These are phyloP conservation scores for Cicer bijugum DNA, from an alignment of 306 rosid species.

Conservation along the genomic window DNA sequence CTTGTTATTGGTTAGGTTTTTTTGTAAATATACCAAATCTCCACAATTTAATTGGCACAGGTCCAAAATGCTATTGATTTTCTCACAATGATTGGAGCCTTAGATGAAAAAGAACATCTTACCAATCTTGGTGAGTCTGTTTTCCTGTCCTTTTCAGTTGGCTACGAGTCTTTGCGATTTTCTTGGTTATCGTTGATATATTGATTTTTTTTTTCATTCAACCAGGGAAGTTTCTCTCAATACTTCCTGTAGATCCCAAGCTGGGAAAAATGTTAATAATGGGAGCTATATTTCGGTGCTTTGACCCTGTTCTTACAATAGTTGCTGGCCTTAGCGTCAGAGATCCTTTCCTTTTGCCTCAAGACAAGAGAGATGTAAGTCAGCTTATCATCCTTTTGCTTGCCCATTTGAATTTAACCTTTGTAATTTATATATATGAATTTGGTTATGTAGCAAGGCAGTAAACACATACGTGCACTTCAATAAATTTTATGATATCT, in stretches of 20 bases:
- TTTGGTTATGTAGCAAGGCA: slow-evolving; percentile 33
- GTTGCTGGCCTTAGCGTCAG: slow-evolving; percentile 95
- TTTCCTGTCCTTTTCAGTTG: slow-evolving; percentile 24
- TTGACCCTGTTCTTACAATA: slow-evolving; percentile 95
- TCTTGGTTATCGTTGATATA: slow-evolving; percentile 32
- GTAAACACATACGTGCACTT: slow-evolving; percentile 28
- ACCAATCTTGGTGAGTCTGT: slow-evolving; percentile 78
- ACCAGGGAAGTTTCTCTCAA: slow-evolving; percentile 85
- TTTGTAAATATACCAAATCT: slow-evolving; percentile 22
- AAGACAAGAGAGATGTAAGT: slow-evolving; percentile 94
- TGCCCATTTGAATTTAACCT: slow-evolving; percentile 27
- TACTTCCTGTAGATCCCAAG: slow-evolving; percentile 97
- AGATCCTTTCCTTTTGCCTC: slow-evolving; percentile 98
- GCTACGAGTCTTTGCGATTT: not conserved
- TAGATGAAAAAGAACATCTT: slow-evolving; percentile 86
- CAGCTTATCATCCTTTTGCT: slow-evolving; percentile 37
- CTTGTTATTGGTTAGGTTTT: slow-evolving; percentile 12
- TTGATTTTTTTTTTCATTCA: slow-evolving; percentile 26
- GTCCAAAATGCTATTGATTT: slow-evolving; percentile 95
- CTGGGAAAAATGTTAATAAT: slow-evolving; percentile 94
- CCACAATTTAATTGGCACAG: slow-evolving; percentile 54
- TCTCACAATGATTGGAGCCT: slow-evolving; percentile 90
- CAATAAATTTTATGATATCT: not conserved
- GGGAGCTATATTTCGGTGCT: slow-evolving; percentile 95
- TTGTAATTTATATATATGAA: slow-evolving; percentile 27